Conservation (phyloP, 495 filamentous ascomycete genomes). For the Viridothelium virens region DNA sequence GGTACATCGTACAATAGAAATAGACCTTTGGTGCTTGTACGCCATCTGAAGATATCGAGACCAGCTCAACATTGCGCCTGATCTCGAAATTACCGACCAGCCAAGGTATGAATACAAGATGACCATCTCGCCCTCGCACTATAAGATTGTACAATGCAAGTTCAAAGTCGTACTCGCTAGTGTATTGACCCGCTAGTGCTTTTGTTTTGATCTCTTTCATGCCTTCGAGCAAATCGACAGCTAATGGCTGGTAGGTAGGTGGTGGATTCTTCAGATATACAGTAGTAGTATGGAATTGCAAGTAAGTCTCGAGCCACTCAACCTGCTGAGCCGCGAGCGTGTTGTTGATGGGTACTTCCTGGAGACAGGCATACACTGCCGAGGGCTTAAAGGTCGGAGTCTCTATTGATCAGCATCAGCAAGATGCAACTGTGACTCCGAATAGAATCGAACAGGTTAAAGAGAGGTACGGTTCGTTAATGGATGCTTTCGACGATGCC, state of each 20-base stretch:
- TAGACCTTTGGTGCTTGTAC: background rate
- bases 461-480: background rate
- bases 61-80: background rate
- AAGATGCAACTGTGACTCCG: background rate
- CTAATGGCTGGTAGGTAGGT: background rate
- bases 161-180: background rate
- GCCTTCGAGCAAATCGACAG: background rate
- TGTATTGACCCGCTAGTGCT: background rate
- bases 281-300: background rate
- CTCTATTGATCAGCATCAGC: background rate
- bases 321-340: background rate
- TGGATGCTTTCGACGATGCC: background rate
- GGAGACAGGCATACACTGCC: background rate
- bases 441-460: background rate
- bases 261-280: background rate
- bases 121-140: background rate
- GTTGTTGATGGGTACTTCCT: background rate
- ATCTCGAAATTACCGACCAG: background rate
- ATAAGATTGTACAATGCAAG: background rate
- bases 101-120: background rate
- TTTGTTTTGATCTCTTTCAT: background rate
- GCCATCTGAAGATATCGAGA: background rate
- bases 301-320: background rate
- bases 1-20: background rate
- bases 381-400: background rate